Conservation (phyloP, 2,329 filamentous ascomycete genomes). For the Alternaria triticina region DNA sequence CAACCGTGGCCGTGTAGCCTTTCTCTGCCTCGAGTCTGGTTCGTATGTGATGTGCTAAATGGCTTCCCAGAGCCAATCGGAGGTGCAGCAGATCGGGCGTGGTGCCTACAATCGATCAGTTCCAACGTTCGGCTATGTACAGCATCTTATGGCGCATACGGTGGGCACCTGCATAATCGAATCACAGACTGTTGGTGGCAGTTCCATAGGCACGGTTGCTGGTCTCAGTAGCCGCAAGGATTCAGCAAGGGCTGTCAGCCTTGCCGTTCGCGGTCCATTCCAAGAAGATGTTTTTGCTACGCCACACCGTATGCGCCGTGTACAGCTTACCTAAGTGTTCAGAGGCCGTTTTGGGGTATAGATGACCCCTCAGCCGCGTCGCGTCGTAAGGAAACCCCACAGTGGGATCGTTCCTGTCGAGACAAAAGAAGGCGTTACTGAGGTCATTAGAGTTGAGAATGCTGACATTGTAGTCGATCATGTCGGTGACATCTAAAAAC, state of each 20-base stretch:
- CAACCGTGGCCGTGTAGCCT: conserved; percentile 87
- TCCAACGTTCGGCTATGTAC: background rate
- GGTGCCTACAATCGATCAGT: conserved; percentile 26
- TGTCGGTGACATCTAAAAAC: conserved; percentile 82
- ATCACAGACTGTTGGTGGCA: conserved; percentile 1
- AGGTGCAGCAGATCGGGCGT: conserved; percentile 53
- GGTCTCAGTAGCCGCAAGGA: background rate
- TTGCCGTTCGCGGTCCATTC: background rate
- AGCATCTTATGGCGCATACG: background rate
- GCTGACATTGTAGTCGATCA: conserved; percentile 79
- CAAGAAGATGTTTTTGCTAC: conserved; percentile 1
- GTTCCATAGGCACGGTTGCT: background rate
- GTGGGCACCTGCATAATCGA: background rate
- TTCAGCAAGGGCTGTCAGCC: conserved; percentile 9
- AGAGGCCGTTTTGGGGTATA: conserved; percentile 53
- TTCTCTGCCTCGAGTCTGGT: conserved; percentile 73
- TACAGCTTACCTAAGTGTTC: conserved; percentile 29
- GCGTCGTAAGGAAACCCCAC: conserved; percentile 83
- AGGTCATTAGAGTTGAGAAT: conserved; percentile 73
- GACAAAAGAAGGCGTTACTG: conserved; percentile 76
- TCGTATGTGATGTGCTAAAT: conserved; percentile 78
- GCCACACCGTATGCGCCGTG: conserved; percentile 8
- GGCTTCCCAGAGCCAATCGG: conserved; percentile 77
- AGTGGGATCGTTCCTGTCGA: conserved; percentile 75
- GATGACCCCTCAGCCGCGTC: conserved; percentile 68